Evolutionary conservation across 176 grass and related monocot species (phyloP).

Genomic region (Avena eriantha): DNA sequence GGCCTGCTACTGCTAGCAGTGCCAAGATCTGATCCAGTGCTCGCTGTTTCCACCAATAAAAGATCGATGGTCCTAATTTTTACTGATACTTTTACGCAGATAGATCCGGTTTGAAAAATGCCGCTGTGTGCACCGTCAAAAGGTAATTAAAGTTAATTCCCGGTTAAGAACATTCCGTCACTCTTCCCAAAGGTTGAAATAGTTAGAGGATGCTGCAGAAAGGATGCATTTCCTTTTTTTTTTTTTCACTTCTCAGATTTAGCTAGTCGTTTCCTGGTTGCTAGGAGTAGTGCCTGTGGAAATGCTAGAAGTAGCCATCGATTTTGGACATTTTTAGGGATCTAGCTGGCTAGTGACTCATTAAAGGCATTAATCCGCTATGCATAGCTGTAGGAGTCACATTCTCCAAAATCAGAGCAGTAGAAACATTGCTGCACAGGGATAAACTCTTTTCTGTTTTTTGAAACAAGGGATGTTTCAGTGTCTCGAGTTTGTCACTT

Average conservation of each 20-base stretch:
- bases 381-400: slow-evolving; percentile 31
- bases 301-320: slow-evolving; percentile 28
- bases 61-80: not conserved
- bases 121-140: slow-evolving; percentile 38
- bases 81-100: slow-evolving; percentile 42
- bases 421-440: slow-evolving; percentile 29
- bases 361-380: slow-evolving; percentile 19
- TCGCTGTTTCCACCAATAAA: slow-evolving; percentile 41
- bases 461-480: too few relatives aligned
- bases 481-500: slow-evolving; percentile 45
- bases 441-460: slow-evolving; percentile 31
- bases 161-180: slow-evolving; percentile 59
- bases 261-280: slow-evolving; percentile 21
- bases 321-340: not conserved
- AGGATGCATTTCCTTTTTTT: not conserved
- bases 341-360: slow-evolving; percentile 9
- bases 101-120: slow-evolving; percentile 53
- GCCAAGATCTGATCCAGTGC: slow-evolving; percentile 56
- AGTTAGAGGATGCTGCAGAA: slow-evolving; percentile 43
- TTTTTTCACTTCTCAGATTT: not conserved
- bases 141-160: slow-evolving; percentile 46
- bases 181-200: slow-evolving; percentile 36
- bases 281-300: slow-evolving; percentile 16
- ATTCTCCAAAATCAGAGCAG: slow-evolving; percentile 53
- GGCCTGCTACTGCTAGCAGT: slow-evolving; percentile 26